A percentile compares a stretch with the other conserved stretches of the same genome.
phyloP scores from a whole-genome alignment of 176 grass and related monocot species.

The Chloris gayana region DNA sequence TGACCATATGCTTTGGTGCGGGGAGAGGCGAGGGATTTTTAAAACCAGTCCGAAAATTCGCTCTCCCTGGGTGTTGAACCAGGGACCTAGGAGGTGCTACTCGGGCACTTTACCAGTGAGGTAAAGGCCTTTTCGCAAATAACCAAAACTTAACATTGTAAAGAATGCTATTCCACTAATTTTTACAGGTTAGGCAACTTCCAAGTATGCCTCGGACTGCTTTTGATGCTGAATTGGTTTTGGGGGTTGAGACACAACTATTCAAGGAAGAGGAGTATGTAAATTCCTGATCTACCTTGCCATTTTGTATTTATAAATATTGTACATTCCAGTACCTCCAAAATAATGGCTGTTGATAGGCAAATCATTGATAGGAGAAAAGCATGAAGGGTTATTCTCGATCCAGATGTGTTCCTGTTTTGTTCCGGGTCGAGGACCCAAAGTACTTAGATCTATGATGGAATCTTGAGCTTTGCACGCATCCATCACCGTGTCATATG shows the following conservation, averaged over 20 bases:
- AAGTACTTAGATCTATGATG: slow-evolving; percentile 45
- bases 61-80: too few species aligned
- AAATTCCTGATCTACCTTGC: slow-evolving; percentile 22
- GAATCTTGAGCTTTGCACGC: slow-evolving; percentile 52
- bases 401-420: slow-evolving; percentile 31
- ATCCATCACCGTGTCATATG: slow-evolving; percentile 64
- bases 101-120: too few species aligned
- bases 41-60: too few species aligned
- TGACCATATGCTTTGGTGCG: too few species aligned
- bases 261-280: slow-evolving; percentile 21
- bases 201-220: slow-evolving; percentile 2
- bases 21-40: too few species aligned
- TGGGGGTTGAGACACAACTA: background rate
- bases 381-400: slow-evolving; percentile 34
- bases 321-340: slow-evolving; percentile 34
- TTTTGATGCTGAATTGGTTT: slow-evolving; percentile 4
- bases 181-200: slow-evolving; percentile 22
- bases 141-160: too few species aligned
- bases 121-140: too few species aligned
- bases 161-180: background rate
- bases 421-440: slow-evolving; percentile 51
- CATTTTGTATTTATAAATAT: slow-evolving; percentile 28
- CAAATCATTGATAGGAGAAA: slow-evolving; percentile 31
- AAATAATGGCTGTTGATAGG: slow-evolving; percentile 44
- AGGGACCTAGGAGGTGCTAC: too few species aligned